Conservation (phyloP, 768 basidiomycete species). For the Candolleomyces efflorescens region DNA sequence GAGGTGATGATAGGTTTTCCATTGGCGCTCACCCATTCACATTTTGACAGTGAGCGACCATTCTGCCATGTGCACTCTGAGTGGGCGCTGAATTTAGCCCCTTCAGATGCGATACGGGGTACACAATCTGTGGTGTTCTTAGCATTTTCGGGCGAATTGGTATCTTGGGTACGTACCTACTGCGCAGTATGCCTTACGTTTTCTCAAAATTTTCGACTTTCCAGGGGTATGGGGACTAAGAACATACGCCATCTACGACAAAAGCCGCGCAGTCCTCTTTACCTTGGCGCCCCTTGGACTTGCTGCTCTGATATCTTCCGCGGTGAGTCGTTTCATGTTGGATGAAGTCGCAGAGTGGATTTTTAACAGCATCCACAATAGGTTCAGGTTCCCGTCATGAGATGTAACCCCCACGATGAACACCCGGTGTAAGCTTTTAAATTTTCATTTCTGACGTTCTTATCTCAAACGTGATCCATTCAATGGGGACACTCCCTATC, state of each 20-base stretch:
- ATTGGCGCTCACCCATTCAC: background rate
- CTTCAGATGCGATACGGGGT: constrained; percentile 1
- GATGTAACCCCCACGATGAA: background rate
- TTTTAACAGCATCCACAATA: background rate
- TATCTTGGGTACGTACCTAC: background rate
- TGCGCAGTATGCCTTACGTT: background rate
- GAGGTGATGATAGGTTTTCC: background rate
- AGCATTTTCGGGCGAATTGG: constrained; percentile 5
- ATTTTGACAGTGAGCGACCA: background rate
- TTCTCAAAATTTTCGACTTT: background rate
- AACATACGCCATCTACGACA: background rate
- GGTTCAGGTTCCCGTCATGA: background rate
- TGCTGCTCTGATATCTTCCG: background rate
- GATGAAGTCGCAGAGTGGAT: background rate
- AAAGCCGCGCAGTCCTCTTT: background rate
- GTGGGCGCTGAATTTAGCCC: background rate
- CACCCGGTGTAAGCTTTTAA: too few relatives aligned
- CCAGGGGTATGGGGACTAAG: background rate
- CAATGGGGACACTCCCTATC: background rate
- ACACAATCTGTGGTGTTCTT: constrained; percentile 4
- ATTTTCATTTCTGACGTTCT: background rate
- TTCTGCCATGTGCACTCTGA: background rate
- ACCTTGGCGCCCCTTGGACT: background rate
- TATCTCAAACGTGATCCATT: background rate
- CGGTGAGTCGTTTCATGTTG: background rate